phyloP scores from a whole-genome alignment of 2,329 filamentous ascomycete genomes.

The Fusarium tricinctum region DNA sequence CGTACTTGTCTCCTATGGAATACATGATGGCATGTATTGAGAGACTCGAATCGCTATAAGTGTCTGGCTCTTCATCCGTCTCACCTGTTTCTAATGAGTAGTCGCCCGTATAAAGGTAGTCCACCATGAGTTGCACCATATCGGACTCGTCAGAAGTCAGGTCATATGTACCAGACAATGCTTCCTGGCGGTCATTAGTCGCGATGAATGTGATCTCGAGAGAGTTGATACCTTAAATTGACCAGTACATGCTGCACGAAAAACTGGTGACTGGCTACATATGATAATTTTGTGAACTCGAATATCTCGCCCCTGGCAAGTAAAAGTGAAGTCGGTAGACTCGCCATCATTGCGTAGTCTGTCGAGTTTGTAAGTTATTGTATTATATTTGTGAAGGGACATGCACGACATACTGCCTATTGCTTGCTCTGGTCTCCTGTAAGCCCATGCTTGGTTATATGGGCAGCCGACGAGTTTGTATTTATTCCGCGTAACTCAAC shows the following conservation, averaged over 20 bases:
- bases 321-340: conserved; percentile 11
- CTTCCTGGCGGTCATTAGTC: conserved; percentile 17
- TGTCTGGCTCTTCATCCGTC: rapidly evolving
- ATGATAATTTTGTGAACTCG: conserved; percentile 15
- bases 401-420: conserved; percentile 1
- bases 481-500: too few species aligned
- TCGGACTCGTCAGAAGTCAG: conserved; percentile 7
- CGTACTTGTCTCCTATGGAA: conserved; percentile 32
- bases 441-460: neutral
- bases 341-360: conserved; percentile 7
- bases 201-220: neutral
- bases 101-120: conserved; percentile 35
- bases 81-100: neutral
- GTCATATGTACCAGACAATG: conserved; percentile 21
- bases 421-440: conserved; percentile 1
- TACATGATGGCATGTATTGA: conserved; percentile 17
- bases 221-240: conserved; percentile 8
- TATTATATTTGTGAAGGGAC: rapidly evolving
- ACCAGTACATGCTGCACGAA: conserved; percentile 16
- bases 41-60: neutral
- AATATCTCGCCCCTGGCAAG: neutral
- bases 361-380: neutral
- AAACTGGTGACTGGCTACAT: conserved; percentile 21
- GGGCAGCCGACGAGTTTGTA: too few species aligned
- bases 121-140: conserved; percentile 28